Evolutionary conservation across 2,329 filamentous ascomycete genomes (phyloP), one percentile per base, ranked within the genome.

Genomic region (Xylariaceae sp.): DNA sequence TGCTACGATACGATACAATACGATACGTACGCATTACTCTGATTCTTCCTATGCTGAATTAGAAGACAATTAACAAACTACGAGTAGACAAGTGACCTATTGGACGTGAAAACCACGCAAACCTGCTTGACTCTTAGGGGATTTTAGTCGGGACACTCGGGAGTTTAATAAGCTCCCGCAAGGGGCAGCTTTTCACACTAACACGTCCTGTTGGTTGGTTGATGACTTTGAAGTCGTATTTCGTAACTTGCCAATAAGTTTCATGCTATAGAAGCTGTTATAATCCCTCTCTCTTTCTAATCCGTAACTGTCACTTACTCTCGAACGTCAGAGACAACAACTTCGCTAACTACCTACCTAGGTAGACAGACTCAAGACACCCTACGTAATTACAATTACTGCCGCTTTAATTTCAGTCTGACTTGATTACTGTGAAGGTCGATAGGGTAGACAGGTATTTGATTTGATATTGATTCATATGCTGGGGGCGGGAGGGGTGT

Each of bases 341-440:
- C 23, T 3, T 30, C 4, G 23, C 23, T 30, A 30, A 30, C n/a
- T n/a, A n/a, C n/a, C n/a, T n/a, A n/a, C n/a, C 23, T 5, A 42
- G 37, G 8, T 7, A 11, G 37, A 39, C 10, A 11, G 37, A 39
- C 37, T 39, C 37, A 11, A 42, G 13, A 42, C 23, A 30, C 8
- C 4, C 17, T 18, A 49, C 17, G 47, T 49, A 49, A 49, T 48
- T 48, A 48, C 45, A 48, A 18, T 60, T 42, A 54, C 60, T 57
- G 60, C 57, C 55, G 55, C n/a, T 15, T 50, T 60, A 60, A 62
- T 62, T 60, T 62, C 44, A 37, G 35, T 45, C 44, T 55, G 55
- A 53, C 42, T 44, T 37, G 60, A 58, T 62, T 62, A 62, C 60
- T 60, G 60, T 62, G 55, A 13, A 13, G 8, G 37, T 42, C 23